Conservation (phyloP, 2,329 filamentous ascomycete genomes). For the Fusarium neocosmosporiellum region DNA sequence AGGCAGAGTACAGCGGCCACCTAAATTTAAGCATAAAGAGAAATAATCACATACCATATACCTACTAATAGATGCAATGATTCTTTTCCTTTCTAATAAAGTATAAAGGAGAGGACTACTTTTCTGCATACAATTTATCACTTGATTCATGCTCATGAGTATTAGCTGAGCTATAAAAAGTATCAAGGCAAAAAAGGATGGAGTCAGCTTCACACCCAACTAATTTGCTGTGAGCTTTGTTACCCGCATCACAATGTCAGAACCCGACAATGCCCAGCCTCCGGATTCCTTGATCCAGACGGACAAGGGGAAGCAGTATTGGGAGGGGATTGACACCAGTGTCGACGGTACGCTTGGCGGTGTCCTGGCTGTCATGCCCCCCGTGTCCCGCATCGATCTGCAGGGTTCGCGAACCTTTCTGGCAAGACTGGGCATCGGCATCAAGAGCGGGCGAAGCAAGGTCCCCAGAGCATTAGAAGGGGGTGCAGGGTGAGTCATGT, state of each 20-base stretch:
- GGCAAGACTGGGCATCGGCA: neutral
- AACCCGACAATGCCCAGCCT: neutral
- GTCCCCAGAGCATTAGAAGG: neutral
- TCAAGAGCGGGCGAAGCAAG: neutral
- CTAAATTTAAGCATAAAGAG: neutral
- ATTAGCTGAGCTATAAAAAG: neutral
- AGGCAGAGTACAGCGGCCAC: neutral
- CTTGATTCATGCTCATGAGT: neutral
- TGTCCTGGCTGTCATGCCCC: neutral
- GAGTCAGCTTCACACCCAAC: neutral
- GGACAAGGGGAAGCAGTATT: neutral
- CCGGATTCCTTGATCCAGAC: neutral
- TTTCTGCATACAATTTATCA: neutral
- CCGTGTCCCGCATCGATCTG: neutral
- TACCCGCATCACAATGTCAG: neutral
- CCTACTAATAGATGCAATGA: too few species aligned
- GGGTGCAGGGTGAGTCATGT: neutral
- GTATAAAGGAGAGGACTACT: neutral
- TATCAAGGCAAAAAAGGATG: neutral
- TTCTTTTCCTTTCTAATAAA: neutral
- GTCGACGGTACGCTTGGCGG: neutral
- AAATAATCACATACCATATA: neutral
- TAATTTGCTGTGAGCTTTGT: neutral
- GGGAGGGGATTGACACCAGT: neutral
- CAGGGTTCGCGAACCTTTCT: neutral